Percentiles rank a stretch among this genome's conserved stretches.
These are phyloP conservation scores for Mycena amicta DNA, from an alignment of 768 basidiomycete species.

Conservation along the genomic window DNA sequence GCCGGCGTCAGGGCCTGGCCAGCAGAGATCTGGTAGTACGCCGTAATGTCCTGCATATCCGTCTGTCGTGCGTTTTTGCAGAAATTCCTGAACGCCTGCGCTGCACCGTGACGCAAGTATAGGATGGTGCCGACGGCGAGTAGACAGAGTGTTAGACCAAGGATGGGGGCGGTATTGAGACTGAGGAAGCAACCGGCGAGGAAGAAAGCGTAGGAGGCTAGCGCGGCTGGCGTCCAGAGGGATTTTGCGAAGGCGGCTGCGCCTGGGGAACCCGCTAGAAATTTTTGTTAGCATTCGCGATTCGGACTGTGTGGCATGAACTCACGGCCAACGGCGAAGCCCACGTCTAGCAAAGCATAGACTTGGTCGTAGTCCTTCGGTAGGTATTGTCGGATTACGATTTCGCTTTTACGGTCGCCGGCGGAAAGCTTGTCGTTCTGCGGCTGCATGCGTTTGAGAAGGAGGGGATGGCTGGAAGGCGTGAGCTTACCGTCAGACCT, in stretches of 20 bases:
- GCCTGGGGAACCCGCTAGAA: slow-evolving; percentile 11
- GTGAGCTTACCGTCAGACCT: too few species aligned
- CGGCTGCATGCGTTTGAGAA: too few species aligned
- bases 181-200: background rate
- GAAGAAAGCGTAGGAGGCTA: background rate
- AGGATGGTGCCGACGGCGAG: background rate
- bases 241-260: background rate
- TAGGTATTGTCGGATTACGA: slow-evolving; percentile 12
- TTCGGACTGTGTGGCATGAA: background rate
- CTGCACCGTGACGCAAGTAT: background rate
- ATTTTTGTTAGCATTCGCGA: background rate
- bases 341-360: slow-evolving; percentile 7
- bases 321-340: slow-evolving; percentile 13
- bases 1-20: slow-evolving; percentile 16
- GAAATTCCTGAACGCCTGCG: background rate
- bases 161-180: background rate
- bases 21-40: slow-evolving; percentile 9
- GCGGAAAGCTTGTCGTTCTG: too few species aligned
- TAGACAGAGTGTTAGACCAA: background rate
- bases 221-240: background rate
- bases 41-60: slow-evolving; percentile 17
- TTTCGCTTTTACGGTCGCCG: too few species aligned
- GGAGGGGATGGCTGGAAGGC: too few species aligned
- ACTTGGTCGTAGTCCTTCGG: slow-evolving; percentile 7
- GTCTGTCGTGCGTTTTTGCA: slow-evolving; percentile 2